Percentiles rank a stretch among this genome's conserved stretches.
Evolutionary conservation across 495 filamentous ascomycete species (phyloP).

Genomic region (Daldinia childiae): DNA sequence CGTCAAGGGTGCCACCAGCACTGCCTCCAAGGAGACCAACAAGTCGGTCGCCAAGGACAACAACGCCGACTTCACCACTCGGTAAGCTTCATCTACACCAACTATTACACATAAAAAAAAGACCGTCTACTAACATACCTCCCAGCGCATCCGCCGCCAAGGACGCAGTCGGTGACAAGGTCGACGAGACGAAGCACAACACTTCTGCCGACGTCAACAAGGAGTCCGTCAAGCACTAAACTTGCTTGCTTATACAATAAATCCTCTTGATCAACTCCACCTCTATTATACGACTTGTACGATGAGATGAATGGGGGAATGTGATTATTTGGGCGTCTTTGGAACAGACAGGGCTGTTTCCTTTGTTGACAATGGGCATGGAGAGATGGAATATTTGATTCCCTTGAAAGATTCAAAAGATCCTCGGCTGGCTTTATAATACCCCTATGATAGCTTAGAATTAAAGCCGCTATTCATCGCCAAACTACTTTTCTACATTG

Average conservation of each 20-base stretch:
- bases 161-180: constrained; percentile 66
- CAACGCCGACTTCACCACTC: constrained; percentile 59
- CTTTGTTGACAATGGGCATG: constrained; percentile 37
- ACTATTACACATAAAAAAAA: too few relatives aligned
- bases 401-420: constrained; percentile 11
- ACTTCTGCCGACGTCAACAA: constrained; percentile 66
- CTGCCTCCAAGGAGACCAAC: constrained; percentile 72
- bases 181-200: constrained; percentile 63
- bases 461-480: constrained; percentile 43
- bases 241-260: too few relatives aligned
- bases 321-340: constrained; percentile 32
- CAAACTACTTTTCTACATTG: background rate
- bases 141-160: constrained; percentile 62
- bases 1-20: constrained; percentile 58
- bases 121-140: constrained; percentile 19
- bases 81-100: constrained; percentile 50
- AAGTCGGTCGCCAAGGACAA: constrained; percentile 70
- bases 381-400: constrained; percentile 36
- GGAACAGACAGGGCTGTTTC: constrained; percentile 30
- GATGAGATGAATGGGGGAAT: constrained; percentile 33
- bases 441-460: constrained; percentile 50
- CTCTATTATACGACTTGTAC: constrained; percentile 34
- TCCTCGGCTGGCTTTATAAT: constrained; percentile 40
- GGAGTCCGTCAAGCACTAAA: constrained; percentile 66
- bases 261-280: constrained; percentile 3